Evolutionary conservation across 257 asterid genomes (phyloP), one percentile per base, ranked within the genome.

Genomic region (Osmanthus fragrans): DNA sequence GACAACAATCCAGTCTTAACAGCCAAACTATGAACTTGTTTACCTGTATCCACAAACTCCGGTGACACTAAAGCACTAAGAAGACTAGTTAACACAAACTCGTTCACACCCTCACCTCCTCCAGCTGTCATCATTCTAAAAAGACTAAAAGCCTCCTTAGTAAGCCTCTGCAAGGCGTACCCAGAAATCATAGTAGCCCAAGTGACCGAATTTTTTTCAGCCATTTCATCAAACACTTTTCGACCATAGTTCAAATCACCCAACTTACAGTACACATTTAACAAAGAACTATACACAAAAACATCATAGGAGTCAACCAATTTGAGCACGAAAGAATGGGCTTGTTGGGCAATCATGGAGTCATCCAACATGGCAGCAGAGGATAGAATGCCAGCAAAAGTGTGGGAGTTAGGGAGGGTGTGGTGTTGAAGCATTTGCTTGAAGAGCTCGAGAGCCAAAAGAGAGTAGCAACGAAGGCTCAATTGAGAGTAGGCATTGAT

Each of bases 141-240:
- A 47, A 94, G 30, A 67, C 73, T 82, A 74, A 90, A 78, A 18
- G 92, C 96, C 80, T 90, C 94, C 54, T 74, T 60, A 49, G 83
- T 88, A 77, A 82, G 80, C 85, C 91, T 81, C 51, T 81, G 86
- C 5, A 65, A 77, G 0, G 97, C 94, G 66, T 90, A 94, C 47
- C 97, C 97, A 27, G 96, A 92, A 16, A 94, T 88, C 96, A 94
- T 88, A 0, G 96, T 89, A 32, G 96, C 87, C 96, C 97, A 94
- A 33, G 98, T 87, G 73, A 92, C 84, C 10, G 98, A 85, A 70
- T 94, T 94, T 77, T 89, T 86, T 1, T 78, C 87, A 69, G 91
- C 85, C 96, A 94, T 94, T 84, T 90, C 92, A 75, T 88, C 98
- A 39, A 90, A 94, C 88, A 94, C 63, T 75, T 84, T 88, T 3